These are phyloP conservation scores for Uronychia binucleata DNA, from an alignment of 73 alveolate genomes.

Conservation along the genomic window DNA sequence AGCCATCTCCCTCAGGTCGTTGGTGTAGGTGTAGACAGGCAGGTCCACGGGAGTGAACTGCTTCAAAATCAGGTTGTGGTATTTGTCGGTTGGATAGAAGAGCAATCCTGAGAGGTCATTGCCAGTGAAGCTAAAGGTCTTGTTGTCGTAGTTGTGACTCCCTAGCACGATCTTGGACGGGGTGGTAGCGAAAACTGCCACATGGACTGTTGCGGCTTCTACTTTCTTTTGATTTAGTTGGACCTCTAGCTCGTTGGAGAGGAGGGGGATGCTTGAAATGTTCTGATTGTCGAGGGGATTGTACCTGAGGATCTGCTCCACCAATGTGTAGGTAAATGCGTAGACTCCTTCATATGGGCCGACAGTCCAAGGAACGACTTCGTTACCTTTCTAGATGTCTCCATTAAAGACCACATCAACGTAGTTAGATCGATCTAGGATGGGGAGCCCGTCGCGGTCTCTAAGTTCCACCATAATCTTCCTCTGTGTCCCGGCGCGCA, in stretches of 20 bases:
- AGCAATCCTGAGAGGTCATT: background rate
- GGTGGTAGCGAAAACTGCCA: background rate
- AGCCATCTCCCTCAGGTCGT: background rate
- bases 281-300: background rate
- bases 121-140: background rate
- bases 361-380: background rate
- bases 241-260: background rate
- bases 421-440: background rate
- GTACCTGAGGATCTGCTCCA: background rate
- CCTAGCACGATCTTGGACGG: background rate
- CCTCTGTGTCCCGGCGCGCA: background rate
- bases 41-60: background rate
- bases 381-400: background rate
- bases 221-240: background rate
- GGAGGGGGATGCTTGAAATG: background rate
- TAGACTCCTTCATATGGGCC: background rate
- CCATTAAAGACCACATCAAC: background rate
- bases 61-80: background rate
- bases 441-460: background rate
- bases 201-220: background rate
- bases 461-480: background rate
- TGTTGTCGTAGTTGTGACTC: background rate
- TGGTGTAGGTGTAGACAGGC: background rate
- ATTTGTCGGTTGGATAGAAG: background rate
- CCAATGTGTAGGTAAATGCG: background rate